phyloP scores from a whole-genome alignment of 257 asterid genomes.

The Nicotiana undulata region DNA sequence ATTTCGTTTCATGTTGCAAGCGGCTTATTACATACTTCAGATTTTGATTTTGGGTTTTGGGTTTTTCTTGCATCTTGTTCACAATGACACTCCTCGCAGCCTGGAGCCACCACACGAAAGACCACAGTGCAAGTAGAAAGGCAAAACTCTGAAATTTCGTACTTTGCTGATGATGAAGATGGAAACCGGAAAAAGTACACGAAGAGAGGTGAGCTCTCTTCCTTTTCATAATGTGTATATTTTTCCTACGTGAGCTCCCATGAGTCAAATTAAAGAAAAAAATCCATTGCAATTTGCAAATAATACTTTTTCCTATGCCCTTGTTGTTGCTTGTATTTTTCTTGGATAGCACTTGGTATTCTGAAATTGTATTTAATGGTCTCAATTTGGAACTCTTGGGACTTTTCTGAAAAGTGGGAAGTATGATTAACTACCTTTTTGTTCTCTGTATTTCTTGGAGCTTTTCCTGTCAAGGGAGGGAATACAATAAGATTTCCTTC shows the following conservation, averaged over 20 bases:
- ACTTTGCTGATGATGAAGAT: conserved; percentile 92
- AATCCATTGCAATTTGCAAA: not conserved
- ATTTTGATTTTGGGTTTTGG: not conserved
- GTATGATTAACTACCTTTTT: not conserved
- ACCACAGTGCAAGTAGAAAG: conserved; percentile 54
- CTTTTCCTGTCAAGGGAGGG: not conserved
- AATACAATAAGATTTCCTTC: not conserved
- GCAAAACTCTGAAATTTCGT: conserved; percentile 70
- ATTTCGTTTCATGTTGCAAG: not conserved
- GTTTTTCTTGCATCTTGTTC: conserved; percentile 7
- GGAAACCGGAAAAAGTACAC: conserved; percentile 71
- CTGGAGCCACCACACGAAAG: conserved; percentile 82
- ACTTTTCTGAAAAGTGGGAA: not conserved
- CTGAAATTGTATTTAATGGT: not conserved
- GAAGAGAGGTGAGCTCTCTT: conserved; percentile 54
- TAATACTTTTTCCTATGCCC: not conserved
- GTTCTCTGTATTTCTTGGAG: not conserved
- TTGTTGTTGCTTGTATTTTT: not conserved
- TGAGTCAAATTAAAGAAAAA: not conserved
- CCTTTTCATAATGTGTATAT: not conserved
- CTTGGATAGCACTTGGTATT: not conserved
- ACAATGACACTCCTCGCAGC: conserved; percentile 29
- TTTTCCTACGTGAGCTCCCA: not conserved
- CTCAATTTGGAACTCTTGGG: not conserved
- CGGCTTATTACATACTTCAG: not conserved